These are phyloP conservation scores for Nymphaea thermarum DNA, from an alignment of 164 flowering plant genomes.

Conservation along the genomic window DNA sequence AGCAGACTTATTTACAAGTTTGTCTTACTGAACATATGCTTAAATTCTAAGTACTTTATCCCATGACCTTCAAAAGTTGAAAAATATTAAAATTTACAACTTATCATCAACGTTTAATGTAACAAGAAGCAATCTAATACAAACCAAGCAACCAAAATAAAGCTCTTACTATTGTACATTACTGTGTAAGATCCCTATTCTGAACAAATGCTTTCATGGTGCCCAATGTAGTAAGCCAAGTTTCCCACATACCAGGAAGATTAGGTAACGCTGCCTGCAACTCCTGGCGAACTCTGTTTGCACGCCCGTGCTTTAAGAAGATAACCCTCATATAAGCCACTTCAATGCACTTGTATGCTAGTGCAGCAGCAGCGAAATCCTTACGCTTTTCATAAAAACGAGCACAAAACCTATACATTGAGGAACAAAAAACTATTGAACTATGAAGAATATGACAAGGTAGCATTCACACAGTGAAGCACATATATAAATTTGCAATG, in stretches of 20 bases:
- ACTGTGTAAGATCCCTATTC: background rate
- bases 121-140: too few species aligned
- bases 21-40: too few species aligned
- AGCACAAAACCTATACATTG: conserved; percentile 48
- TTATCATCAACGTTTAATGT: too few species aligned
- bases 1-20: too few species aligned
- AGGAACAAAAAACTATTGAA: background rate
- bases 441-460: too few species aligned
- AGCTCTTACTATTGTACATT: background rate
- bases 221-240: background rate
- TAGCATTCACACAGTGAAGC: too few species aligned
- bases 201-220: background rate
- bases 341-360: conserved; percentile 87
- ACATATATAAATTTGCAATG: too few species aligned
- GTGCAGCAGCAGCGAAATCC: conserved; percentile 70
- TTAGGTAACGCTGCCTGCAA: conserved; percentile 47
- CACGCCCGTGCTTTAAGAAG: conserved; percentile 30
- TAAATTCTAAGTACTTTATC: too few species aligned
- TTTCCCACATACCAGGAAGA: conserved; percentile 12
- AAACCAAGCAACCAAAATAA: too few species aligned
- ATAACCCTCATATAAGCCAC: conserved; percentile 70
- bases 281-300: conserved; percentile 40
- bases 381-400: conserved; percentile 45
- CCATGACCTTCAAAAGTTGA: too few species aligned
- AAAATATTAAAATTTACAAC: too few species aligned